Conservation (phyloP, 768 basidiomycete species). For the Chalciporus chontae region DNA sequence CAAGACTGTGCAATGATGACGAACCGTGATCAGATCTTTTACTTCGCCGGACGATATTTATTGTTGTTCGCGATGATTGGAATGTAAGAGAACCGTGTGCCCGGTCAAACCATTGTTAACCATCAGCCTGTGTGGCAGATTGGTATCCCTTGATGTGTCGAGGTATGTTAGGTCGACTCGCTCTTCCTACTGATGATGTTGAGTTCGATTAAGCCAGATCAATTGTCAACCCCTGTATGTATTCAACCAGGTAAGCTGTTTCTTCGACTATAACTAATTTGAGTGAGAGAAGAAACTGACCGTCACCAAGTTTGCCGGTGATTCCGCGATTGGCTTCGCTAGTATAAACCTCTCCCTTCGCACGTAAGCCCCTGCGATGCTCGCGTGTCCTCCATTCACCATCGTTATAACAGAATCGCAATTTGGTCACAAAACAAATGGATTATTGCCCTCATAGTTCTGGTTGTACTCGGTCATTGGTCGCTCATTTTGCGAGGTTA, state of each 20-base stretch:
- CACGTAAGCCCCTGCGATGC: conserved; percentile 30
- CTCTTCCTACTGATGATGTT: neutral
- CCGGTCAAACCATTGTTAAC: neutral
- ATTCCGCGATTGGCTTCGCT: conserved; percentile 42
- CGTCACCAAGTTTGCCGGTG: conserved; percentile 36
- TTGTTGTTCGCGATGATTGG: conserved; percentile 44
- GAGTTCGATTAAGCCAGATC: conserved; percentile 27
- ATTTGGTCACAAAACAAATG: conserved; percentile 60
- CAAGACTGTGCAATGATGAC: neutral
- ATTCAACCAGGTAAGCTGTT: conserved; percentile 40
- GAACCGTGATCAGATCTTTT: conserved; percentile 35
- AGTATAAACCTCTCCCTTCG: conserved; percentile 46
- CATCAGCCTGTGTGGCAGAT: conserved; percentile 8
- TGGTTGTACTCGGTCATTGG: conserved; percentile 68
- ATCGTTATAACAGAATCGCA: conserved; percentile 44
- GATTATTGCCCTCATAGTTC: conserved; percentile 46
- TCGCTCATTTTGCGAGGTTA: conserved; percentile 63
- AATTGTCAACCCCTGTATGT: conserved; percentile 46
- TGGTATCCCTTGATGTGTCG: conserved; percentile 37
- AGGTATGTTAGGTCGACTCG: conserved; percentile 20
- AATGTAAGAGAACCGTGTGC: conserved; percentile 32
- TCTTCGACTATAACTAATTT: neutral
- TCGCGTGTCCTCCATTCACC: conserved; percentile 1
- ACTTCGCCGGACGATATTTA: conserved; percentile 44
- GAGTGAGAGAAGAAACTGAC: neutral